A percentile compares a stretch with the other conserved stretches of the same genome.
These are phyloP conservation scores for Nakataea oryzae DNA, from an alignment of 2,329 filamentous ascomycete species.

Conservation along the genomic window DNA sequence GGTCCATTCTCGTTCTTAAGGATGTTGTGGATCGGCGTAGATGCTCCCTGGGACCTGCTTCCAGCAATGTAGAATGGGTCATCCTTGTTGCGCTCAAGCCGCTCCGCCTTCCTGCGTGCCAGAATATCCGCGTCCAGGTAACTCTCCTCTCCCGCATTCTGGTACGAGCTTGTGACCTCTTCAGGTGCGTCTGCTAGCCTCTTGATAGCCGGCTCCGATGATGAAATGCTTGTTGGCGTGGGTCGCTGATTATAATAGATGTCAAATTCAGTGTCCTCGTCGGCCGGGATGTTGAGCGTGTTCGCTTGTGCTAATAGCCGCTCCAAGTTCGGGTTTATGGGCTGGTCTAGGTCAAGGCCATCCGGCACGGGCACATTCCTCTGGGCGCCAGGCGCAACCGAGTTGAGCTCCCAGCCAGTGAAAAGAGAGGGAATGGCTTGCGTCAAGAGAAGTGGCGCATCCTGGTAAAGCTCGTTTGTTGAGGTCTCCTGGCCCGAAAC, in stretches of 20 bases:
- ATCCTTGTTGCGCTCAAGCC: slow-evolving; percentile 73
- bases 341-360: slow-evolving; percentile 66
- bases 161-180: slow-evolving; percentile 41
- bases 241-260: slow-evolving; percentile 52
- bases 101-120: slow-evolving; percentile 64
- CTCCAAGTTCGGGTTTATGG: slow-evolving; percentile 68
- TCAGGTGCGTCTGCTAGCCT: slow-evolving; percentile 35
- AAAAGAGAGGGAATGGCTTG: slow-evolving; percentile 88
- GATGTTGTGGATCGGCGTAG: slow-evolving; percentile 72
- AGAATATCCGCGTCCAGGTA: slow-evolving; percentile 65
- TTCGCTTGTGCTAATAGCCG: slow-evolving; percentile 54
- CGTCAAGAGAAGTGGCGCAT: slow-evolving; percentile 75
- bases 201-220: slow-evolving; percentile 43
- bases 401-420: slow-evolving; percentile 78
- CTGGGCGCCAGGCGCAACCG: slow-evolving; percentile 74
- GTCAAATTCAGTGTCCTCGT: slow-evolving; percentile 57
- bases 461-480: slow-evolving; percentile 41
- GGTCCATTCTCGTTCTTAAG: slow-evolving; percentile 62
- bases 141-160: slow-evolving; percentile 47
- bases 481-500: slow-evolving; percentile 54
- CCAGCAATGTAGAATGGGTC: slow-evolving; percentile 83
- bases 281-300: slow-evolving; percentile 32
- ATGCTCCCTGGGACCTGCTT: slow-evolving; percentile 42
- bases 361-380: slow-evolving; percentile 73
- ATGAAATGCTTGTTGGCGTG: slow-evolving; percentile 38